phyloP scores from a whole-genome alignment of 108 stramenopile species.

The Nannochloropsis gaditana region DNA sequence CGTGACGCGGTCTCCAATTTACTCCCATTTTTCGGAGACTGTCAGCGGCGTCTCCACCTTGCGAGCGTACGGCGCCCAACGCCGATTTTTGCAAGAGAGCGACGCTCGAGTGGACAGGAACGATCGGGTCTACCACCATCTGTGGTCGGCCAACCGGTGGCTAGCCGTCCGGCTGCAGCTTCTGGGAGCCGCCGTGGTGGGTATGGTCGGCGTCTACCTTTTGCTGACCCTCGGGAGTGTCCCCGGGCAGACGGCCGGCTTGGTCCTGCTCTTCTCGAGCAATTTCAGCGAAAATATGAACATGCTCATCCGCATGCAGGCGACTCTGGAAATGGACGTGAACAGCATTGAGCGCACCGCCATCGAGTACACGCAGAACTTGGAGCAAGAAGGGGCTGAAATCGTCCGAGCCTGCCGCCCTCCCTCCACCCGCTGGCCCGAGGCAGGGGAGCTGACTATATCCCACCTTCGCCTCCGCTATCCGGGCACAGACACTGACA shows the following conservation, averaged over 20 bases:
- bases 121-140: slow-evolving; percentile 35
- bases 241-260: slow-evolving; percentile 45
- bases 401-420: slow-evolving; percentile 30
- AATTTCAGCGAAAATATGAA: slow-evolving; percentile 46
- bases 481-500: slow-evolving; percentile 44
- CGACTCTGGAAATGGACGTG: slow-evolving; percentile 54
- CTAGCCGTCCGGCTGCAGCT: slow-evolving; percentile 38
- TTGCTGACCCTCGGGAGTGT: slow-evolving; percentile 29
- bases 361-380: slow-evolving; percentile 43
- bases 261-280: slow-evolving; percentile 50
- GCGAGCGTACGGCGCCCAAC: slow-evolving; percentile 74
- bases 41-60: slow-evolving; percentile 85
- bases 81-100: slow-evolving; percentile 54
- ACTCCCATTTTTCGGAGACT: slow-evolving; percentile 83
- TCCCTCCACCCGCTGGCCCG: slow-evolving; percentile 40
- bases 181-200: slow-evolving; percentile 41
- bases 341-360: slow-evolving; percentile 50
- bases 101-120: slow-evolving; percentile 35
- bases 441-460: slow-evolving; percentile 40
- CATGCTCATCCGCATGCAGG: slow-evolving; percentile 46
- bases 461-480: slow-evolving; percentile 41
- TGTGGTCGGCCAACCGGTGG: slow-evolving; percentile 45
- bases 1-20: slow-evolving; percentile 54
- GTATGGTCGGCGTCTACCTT: slow-evolving; percentile 31
- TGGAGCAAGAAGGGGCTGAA: slow-evolving; percentile 40